These are phyloP conservation scores for Phlebiopsis gigantea DNA, from an alignment of 768 basidiomycete species.

Conservation along the genomic window DNA sequence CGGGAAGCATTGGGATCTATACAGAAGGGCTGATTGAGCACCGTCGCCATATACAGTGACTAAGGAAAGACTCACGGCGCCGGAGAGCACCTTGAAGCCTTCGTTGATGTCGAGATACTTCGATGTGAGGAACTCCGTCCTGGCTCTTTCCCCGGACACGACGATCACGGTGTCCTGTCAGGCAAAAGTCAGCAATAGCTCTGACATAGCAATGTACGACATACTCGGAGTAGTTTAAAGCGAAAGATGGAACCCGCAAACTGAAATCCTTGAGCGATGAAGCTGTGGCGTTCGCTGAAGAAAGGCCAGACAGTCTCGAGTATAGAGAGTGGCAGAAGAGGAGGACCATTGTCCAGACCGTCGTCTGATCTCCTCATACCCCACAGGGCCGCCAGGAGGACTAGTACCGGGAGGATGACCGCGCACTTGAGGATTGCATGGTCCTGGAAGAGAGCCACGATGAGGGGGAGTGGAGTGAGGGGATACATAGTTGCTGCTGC, in stretches of 20 bases:
- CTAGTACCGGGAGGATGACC: conserved; percentile 25
- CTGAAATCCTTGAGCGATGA: conserved; percentile 66
- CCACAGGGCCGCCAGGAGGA: conserved; percentile 36
- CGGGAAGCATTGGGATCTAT: conserved; percentile 72
- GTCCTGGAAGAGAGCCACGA: conserved; percentile 32
- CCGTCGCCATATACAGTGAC: conserved; percentile 7
- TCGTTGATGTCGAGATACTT: conserved; percentile 71
- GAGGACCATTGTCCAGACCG: conserved; percentile 42
- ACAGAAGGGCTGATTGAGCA: conserved; percentile 3
- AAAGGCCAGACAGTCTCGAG: conserved; percentile 60
- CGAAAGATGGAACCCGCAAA: conserved; percentile 55
- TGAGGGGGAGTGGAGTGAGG: conserved; percentile 35
- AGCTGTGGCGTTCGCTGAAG: conserved; percentile 66
- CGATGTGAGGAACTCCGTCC: conserved; percentile 64
- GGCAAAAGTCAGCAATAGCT: conserved; percentile 11
- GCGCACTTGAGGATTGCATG: conserved; percentile 28
- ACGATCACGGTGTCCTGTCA: conserved; percentile 67
- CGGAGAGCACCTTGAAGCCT: conserved; percentile 75
- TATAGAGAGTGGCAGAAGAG: conserved; percentile 51
- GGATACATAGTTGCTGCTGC: conserved; percentile 35
- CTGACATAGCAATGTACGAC: conserved; percentile 8
- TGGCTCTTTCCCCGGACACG: conserved; percentile 67
- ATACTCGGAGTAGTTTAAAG: conserved; percentile 62
- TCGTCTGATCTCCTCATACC: conserved; percentile 28
- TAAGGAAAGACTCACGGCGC: conserved; percentile 50